Evolutionary conservation across 2,329 filamentous ascomycete species (phyloP).

Genomic region (Atkinsonella texensis): DNA sequence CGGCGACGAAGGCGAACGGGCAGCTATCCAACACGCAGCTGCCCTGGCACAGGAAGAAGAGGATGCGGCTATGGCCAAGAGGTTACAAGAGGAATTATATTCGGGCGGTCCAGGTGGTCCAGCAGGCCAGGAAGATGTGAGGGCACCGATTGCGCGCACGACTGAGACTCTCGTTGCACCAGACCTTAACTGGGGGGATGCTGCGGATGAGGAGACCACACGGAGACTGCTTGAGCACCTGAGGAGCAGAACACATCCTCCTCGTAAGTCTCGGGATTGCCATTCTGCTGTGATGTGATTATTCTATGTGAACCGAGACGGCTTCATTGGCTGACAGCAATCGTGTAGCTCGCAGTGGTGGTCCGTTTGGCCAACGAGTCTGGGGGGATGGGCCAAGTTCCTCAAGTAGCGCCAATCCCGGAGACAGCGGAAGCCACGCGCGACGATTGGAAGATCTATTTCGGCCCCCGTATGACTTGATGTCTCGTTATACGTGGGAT

Average conservation of each 20-base stretch:
- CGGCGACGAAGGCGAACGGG: slow-evolving; percentile 26
- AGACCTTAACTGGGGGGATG: slow-evolving; percentile 31
- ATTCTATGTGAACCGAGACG: background rate
- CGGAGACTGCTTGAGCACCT: slow-evolving; percentile 55
- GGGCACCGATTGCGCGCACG: slow-evolving; percentile 82
- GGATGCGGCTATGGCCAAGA: slow-evolving; percentile 84
- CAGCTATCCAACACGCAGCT: slow-evolving; percentile 27
- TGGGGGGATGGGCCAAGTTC: slow-evolving; percentile 20
- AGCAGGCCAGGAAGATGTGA: slow-evolving; percentile 48
- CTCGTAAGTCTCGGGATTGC: slow-evolving; percentile 15
- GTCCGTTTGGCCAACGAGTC: slow-evolving; percentile 28
- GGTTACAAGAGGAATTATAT: slow-evolving; percentile 87
- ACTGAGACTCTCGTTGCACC: slow-evolving; percentile 86
- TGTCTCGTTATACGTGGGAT: slow-evolving; percentile 70
- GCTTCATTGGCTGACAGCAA: background rate
- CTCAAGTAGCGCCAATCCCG: slow-evolving; percentile 10
- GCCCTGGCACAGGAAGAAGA: slow-evolving; percentile 58
- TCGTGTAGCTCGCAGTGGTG: slow-evolving; percentile 12
- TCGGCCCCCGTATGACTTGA: slow-evolving; percentile 82
- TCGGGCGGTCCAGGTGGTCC: slow-evolving; percentile 33
- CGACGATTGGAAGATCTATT: slow-evolving; percentile 82
- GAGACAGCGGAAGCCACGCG: slow-evolving; percentile 51
- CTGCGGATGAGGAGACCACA: slow-evolving; percentile 36
- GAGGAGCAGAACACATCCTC: slow-evolving; percentile 29
- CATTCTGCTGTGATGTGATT: slow-evolving; percentile 3